Percentiles rank a stretch among this genome's conserved stretches.
Conservation (phyloP, 1,139 yeast species). For the Yamadazyma oceani region DNA sequence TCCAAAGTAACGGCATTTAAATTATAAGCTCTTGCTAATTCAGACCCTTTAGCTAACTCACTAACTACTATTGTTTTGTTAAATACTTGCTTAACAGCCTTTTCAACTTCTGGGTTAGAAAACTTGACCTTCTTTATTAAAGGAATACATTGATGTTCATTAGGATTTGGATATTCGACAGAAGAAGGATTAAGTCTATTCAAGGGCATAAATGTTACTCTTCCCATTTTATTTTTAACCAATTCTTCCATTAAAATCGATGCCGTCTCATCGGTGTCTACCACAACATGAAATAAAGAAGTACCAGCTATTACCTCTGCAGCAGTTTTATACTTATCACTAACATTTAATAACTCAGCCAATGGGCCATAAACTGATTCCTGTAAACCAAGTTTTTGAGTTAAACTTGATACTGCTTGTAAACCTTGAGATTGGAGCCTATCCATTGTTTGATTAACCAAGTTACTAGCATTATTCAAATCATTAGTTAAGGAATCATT, state of each 20-base stretch:
- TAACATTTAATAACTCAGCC: conserved; percentile 78
- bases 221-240: conserved; percentile 67
- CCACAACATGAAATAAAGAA: conserved; percentile 83
- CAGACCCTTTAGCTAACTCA: conserved; percentile 67
- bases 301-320: conserved; percentile 89
- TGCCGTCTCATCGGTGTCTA: conserved; percentile 86
- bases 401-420: conserved; percentile 61
- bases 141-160: conserved; percentile 64
- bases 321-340: conserved; percentile 81
- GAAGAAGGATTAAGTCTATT: conserved; percentile 55
- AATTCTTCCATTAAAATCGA: conserved; percentile 74
- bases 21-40: conserved; percentile 60
- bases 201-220: conserved; percentile 89
- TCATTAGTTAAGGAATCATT: conserved; percentile 57
- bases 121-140: conserved; percentile 69
- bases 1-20: conserved; percentile 83
- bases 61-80: conserved; percentile 79
- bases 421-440: conserved; percentile 69
- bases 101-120: conserved; percentile 49
- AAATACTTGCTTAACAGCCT: conserved; percentile 77
- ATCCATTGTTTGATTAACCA: conserved; percentile 72
- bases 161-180: conserved; percentile 52
- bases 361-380: conserved; percentile 77
- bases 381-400: conserved; percentile 52
- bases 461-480: conserved; percentile 55